Conservation (phyloP, 805 yeast species). For the Kodamaea neixiangensis region DNA sequence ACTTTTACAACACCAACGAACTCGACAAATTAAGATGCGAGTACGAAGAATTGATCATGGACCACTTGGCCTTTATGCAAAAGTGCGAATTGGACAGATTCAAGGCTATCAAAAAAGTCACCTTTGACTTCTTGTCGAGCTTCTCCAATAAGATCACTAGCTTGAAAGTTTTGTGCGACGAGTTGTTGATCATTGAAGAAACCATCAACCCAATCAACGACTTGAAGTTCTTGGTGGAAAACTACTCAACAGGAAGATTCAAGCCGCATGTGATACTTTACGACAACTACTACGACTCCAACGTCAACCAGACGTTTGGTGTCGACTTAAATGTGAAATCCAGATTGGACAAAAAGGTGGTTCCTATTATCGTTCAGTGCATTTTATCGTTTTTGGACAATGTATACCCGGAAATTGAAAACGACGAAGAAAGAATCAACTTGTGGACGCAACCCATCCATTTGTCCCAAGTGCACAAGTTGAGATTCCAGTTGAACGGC, state of each 20-base stretch:
- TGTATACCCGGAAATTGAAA: conserved; percentile 65
- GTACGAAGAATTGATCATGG: conserved; percentile 70
- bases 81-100: conserved; percentile 79
- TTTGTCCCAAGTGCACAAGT: conserved; percentile 57
- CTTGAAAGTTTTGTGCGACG: conserved; percentile 60
- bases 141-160: conserved; percentile 61
- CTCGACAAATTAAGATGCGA: conserved; percentile 71
- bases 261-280: conserved; percentile 71
- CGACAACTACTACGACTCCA: conserved; percentile 77
- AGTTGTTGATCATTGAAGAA: conserved; percentile 64
- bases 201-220: conserved; percentile 71
- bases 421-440: conserved; percentile 67
- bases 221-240: conserved; percentile 62
- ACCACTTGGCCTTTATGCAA: conserved; percentile 75
- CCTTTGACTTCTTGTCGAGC: conserved; percentile 69
- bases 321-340: conserved; percentile 72
- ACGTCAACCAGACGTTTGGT: conserved; percentile 73
- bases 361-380: conserved; percentile 66
- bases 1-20: conserved; percentile 50
- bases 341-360: conserved; percentile 68
- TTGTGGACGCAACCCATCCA: conserved; percentile 72
- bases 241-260: conserved; percentile 72
- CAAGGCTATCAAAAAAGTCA: conserved; percentile 72
- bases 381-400: conserved; percentile 67
- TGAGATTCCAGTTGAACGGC: conserved; percentile 56